A percentile compares a stretch with the other conserved stretches of the same genome.
Conservation (phyloP, 2,329 filamentous ascomycete genomes). For the Monascus ruber region DNA sequence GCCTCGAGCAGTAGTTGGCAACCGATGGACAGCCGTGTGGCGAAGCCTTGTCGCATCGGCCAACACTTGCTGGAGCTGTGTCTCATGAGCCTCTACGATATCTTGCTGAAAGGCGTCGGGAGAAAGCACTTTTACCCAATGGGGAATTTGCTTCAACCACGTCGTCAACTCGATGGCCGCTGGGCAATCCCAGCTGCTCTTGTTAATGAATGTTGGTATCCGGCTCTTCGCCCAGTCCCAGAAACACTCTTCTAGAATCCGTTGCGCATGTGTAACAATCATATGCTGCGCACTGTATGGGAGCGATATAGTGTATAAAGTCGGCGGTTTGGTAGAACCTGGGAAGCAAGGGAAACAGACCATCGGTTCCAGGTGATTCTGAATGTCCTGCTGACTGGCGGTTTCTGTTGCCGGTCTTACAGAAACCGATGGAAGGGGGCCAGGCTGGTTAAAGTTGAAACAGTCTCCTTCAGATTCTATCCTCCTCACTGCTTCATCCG, state of each 20-base stretch:
- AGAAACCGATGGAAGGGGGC: neutral
- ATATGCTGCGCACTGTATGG: conserved; percentile 26
- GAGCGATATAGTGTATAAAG: conserved; percentile 20
- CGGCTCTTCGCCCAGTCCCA: conserved; percentile 28
- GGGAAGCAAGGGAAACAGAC: neutral
- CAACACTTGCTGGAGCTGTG: conserved; percentile 11
- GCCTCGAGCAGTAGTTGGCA: conserved; percentile 14
- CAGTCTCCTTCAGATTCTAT: neutral
- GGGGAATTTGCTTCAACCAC: conserved; percentile 19
- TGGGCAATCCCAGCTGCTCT: conserved; percentile 21
- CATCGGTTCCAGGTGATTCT: neutral
- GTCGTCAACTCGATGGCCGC: conserved; percentile 27
- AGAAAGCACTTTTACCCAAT: conserved; percentile 11
- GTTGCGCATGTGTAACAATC: conserved; percentile 25
- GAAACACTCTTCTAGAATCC: conserved; percentile 28
- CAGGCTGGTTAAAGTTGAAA: neutral
- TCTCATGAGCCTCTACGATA: neutral
- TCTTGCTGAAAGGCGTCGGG: conserved; percentile 9
- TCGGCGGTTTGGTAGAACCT: neutral
- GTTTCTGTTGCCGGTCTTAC: neutral
- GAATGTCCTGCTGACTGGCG: neutral
- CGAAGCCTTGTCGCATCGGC: conserved; percentile 15
- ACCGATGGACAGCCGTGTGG: conserved; percentile 23
- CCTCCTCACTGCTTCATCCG: neutral
- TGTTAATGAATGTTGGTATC: conserved; percentile 17